Evolutionary conservation across 169 alveolate genomes (phyloP).

Genomic region (Plasmodium gaboni): DNA sequence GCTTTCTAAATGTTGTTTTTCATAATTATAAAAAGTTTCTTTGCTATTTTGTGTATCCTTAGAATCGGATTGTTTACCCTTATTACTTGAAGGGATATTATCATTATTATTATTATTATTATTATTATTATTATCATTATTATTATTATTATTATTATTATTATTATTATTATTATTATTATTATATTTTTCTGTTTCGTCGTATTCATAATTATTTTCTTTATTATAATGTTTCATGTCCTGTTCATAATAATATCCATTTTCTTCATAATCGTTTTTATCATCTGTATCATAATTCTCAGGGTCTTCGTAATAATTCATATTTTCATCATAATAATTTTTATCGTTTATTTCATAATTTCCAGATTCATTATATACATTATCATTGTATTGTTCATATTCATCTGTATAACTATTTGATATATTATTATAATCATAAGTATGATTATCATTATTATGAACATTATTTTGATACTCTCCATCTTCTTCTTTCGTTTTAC

Average conservation of each 20-base stretch:
- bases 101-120: background rate
- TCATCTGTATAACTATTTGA: conserved; percentile 20
- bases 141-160: background rate
- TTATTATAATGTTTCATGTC: conserved; percentile 9
- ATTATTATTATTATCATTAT: background rate
- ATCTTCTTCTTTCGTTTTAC: background rate
- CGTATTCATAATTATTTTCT: background rate
- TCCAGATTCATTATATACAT: background rate
- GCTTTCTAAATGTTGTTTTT: background rate
- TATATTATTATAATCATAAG: conserved; percentile 2
- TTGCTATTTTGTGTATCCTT: too few relatives aligned
- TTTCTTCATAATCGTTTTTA: background rate
- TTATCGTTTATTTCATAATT: background rate
- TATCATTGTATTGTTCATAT: conserved; percentile 36
- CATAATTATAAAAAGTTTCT: too few relatives aligned
- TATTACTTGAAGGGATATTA: background rate
- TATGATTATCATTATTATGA: conserved; percentile 7
- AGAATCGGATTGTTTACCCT: background rate
- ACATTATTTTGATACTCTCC: background rate
- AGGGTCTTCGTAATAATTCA: conserved; percentile 10
- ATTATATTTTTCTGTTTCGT: background rate
- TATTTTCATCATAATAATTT: conserved; percentile 4
- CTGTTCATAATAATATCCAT: background rate
- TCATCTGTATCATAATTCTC: background rate
- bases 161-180: conserved; percentile 1